These are phyloP conservation scores for Hordeum vulgare DNA, from an alignment of 176 grass and related monocot genomes.

Conservation along the genomic window MorexV3_pseudomolecules_assembly NC_058522.1:332484657-332485156, in stretches of 20 bases:
- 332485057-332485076: background rate
- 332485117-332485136: conserved; percentile 84
- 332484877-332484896: background rate
- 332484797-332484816: conserved; percentile 96
- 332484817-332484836: conserved; percentile 76
- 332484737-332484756: conserved; percentile 68
- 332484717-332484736: conserved; percentile 65
- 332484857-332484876: background rate
- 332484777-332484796: conserved; percentile 84
- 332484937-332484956: background rate
- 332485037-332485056: background rate
- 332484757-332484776: conserved; percentile 29
- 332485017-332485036: background rate
- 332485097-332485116: background rate
- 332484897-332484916: background rate
- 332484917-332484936: background rate
- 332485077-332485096: background rate
- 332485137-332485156: conserved; percentile 97
- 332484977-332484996: background rate
- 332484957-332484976: background rate
- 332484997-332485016: background rate
- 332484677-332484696: conserved; percentile 70
- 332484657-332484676: background rate
- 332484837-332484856: conserved; percentile 73
- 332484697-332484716: conserved; percentile 67